Percentiles rank a stretch among this genome's conserved stretches.
phyloP scores from a whole-genome alignment of 371 early-diverging fungal species.

The Lichtheimia corymbifera region DNA sequence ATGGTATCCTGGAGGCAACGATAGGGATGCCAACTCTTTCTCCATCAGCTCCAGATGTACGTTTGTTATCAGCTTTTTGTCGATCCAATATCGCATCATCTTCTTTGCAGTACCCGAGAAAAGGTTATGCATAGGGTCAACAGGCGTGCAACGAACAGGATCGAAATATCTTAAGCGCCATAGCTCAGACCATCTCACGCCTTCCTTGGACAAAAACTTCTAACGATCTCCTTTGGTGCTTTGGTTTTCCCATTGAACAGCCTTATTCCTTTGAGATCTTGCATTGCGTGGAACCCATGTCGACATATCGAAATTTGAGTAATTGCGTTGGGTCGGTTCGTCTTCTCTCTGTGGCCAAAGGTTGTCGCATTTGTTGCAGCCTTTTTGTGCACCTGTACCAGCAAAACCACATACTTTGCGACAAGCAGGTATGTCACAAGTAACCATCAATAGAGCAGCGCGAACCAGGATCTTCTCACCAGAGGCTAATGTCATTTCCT shows the following conservation, averaged over 20 bases:
- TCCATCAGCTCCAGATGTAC: too few species aligned
- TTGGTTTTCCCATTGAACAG: neutral
- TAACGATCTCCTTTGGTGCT: neutral
- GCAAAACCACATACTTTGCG: neutral
- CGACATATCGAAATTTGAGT: neutral
- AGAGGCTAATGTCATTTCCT: too few species aligned
- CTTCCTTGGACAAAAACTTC: neutral
- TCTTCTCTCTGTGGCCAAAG: neutral
- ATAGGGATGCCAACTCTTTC: too few species aligned
- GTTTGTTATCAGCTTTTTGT: too few species aligned
- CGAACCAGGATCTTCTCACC: neutral
- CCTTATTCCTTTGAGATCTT: neutral
- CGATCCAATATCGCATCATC: conserved; percentile 1
- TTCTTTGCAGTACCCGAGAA: conserved; percentile 7
- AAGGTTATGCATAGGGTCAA: conserved; percentile 16
- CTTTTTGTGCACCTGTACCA: neutral
- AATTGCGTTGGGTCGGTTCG: too few species aligned
- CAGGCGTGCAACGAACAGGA: neutral
- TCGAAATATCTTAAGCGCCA: conserved; percentile 8
- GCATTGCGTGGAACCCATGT: neutral
- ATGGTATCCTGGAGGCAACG: too few species aligned
- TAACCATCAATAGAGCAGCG: conserved; percentile 1
- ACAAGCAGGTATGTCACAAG: conserved; percentile 2
- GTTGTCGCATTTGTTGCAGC: conserved; percentile 1
- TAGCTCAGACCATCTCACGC: conserved; percentile 7